A percentile compares a stretch with the other conserved stretches of the same genome.
These are phyloP conservation scores for Rhododendron kiyosumense DNA, from an alignment of 148 eudicot genomes.

Conservation along the genomic window DNA sequence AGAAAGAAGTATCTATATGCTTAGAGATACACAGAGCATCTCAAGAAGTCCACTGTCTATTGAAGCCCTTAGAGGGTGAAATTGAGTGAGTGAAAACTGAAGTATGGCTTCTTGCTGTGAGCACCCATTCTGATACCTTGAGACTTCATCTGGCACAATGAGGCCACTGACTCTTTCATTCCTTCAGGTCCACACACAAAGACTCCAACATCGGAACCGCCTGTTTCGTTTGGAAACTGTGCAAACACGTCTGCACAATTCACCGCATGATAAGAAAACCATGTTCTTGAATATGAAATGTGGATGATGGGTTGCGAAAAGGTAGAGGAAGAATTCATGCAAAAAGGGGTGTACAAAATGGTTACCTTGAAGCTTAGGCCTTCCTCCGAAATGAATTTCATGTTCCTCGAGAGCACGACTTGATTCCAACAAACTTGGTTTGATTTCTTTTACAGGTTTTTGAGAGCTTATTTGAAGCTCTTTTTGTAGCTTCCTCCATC, in stretches of 20 bases:
- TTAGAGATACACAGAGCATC: not conserved
- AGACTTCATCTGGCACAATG: constrained; percentile 39
- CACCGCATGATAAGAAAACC: not conserved
- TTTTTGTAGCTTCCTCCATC: constrained; percentile 35
- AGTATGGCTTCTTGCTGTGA: constrained; percentile 28
- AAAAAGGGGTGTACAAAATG: not conserved
- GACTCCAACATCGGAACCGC: constrained; percentile 52
- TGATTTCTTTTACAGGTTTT: constrained; percentile 19
- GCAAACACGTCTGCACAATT: constrained; percentile 48
- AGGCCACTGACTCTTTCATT: constrained; percentile 72
- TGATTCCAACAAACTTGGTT: constrained; percentile 28
- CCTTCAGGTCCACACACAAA: constrained; percentile 82
- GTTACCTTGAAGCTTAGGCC: constrained; percentile 65
- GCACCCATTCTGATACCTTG: constrained; percentile 18
- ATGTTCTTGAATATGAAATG: not conserved
- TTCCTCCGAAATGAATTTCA: constrained; percentile 53
- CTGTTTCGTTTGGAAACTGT: constrained; percentile 25
- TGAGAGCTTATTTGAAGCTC: constrained; percentile 11
- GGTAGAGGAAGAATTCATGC: not conserved
- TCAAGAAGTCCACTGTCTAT: no score
- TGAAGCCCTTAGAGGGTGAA: constrained; percentile 46
- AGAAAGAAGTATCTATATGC: not conserved
- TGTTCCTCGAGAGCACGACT: constrained; percentile 31
- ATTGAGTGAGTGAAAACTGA: constrained; percentile 63
- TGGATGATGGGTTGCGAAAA: no score